A percentile compares a stretch with the other conserved stretches of the same genome.
Conservation (phyloP, 202 grass and related monocot genomes). For the Bolboschoenoplectus hybrid region DNA sequence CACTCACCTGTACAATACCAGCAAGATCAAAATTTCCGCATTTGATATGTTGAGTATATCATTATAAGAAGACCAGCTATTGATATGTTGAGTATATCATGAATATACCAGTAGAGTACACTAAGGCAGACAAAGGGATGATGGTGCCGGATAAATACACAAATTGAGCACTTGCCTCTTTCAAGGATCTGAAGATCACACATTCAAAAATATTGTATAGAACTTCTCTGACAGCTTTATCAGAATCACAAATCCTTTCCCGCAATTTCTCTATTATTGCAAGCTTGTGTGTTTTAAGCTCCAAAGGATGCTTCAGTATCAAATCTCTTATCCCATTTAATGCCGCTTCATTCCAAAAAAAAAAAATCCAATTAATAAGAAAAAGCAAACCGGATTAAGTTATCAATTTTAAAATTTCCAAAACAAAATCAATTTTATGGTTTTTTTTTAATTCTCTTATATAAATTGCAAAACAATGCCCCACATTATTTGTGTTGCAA, state of each 20-base stretch:
- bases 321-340: slow-evolving; percentile 62
- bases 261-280: slow-evolving; percentile 72
- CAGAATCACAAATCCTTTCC: slow-evolving; percentile 72
- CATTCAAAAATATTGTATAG: slow-evolving; percentile 68
- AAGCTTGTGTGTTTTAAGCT: slow-evolving; percentile 71
- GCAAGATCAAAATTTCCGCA: neutral
- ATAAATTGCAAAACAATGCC: neutral
- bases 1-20: neutral
- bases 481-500: slow-evolving; percentile 18
- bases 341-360: slow-evolving; percentile 46
- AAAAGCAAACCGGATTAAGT: slow-evolving; percentile 38
- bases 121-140: neutral
- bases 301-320: slow-evolving; percentile 57
- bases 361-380: neutral
- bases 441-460: neutral
- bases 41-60: neutral
- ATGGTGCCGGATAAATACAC: neutral
- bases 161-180: slow-evolving; percentile 55
- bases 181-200: slow-evolving; percentile 71
- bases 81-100: neutral
- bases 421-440: neutral
- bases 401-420: neutral
- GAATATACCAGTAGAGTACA: neutral
- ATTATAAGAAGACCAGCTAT: slow-evolving; percentile 2
- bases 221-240: slow-evolving; percentile 75